phyloP scores from a whole-genome alignment of 2,329 filamentous ascomycete species.

The Cytospora leucostoma region DNA sequence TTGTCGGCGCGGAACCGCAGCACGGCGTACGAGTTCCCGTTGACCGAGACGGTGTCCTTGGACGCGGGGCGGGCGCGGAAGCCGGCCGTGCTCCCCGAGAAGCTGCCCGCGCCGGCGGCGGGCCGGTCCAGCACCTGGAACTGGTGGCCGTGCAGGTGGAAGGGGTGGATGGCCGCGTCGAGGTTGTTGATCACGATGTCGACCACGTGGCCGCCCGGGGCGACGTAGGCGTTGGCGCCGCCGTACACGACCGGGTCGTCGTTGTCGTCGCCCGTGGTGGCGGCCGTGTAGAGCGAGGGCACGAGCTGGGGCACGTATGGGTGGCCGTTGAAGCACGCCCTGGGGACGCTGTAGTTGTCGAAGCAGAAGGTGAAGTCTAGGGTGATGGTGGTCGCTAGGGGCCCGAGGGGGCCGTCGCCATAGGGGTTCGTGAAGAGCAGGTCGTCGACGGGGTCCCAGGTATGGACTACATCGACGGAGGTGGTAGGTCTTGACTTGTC shows the following conservation, averaged over 20 bases:
- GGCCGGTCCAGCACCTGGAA: conserved; percentile 54
- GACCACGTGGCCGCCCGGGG: conserved; percentile 42
- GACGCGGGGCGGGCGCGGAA: conserved; percentile 36
- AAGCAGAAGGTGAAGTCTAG: conserved; percentile 60
- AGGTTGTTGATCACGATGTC: conserved; percentile 54
- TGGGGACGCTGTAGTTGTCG: conserved; percentile 62
- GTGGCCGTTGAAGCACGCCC: conserved; percentile 64
- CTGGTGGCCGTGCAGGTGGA: conserved; percentile 58
- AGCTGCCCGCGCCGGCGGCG: conserved; percentile 40
- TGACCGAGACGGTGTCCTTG: conserved; percentile 44
- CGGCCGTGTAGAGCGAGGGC: conserved; percentile 70
- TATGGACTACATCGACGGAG: conserved; percentile 36
- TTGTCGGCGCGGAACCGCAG: conserved; percentile 55
- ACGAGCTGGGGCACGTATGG: conserved; percentile 70
- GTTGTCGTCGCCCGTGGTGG: conserved; percentile 54
- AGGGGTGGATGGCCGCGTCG: conserved; percentile 50
- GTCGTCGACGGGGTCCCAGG: conserved; percentile 62
- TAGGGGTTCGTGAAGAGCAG: conserved; percentile 59
- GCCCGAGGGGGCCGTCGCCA: conserved; percentile 48
- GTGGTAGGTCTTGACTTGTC: conserved; percentile 35
- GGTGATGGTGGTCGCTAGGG: conserved; percentile 57
- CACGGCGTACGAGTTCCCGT: conserved; percentile 48
- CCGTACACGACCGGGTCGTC: conserved; percentile 46
- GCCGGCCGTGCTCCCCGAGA: conserved; percentile 36
- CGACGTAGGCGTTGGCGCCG: conserved; percentile 44